Base-by-base conservation (phyloP, 2,329 filamentous ascomycete species). In the Metarhizium rileyi region DNA sequence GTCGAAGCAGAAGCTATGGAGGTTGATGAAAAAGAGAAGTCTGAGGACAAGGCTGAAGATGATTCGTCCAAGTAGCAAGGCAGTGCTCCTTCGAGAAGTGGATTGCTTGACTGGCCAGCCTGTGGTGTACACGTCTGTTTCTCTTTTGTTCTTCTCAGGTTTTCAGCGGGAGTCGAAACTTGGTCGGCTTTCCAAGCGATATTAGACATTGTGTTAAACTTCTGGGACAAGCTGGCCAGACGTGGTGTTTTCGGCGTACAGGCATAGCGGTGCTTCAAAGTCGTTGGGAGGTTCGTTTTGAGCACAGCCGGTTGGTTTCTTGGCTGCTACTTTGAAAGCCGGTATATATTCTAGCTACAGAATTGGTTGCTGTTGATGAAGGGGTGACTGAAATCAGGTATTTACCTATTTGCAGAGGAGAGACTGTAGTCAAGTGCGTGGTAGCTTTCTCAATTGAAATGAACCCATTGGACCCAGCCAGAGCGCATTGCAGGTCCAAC, bases 11-110 rank as follows among this genome's bases (percentile, higher is more conserved):
- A 67, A 33, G 59, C 60, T 26, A 66, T 66, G 63, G 65, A 67
- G n/a, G 56, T 66, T 26, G 66, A 67, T 22, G 48, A 59, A 22
- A 62, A 66, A 43, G 52, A 52, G 10, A 66, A 63, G 51, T 57
- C 57, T 14, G 55, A 57, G 47, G 50, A 59, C 18, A 59, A 61
- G 49, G 38, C 55, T 16, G 56, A 55, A 30, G 56, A 58, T 44
- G 49, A 54, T 23, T 28, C 36, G 33, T 43, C 45, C n/a, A 60
- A 59, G 48, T 57, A 59, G 53, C 56, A 50, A 52, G 61, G 58
- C 47, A 36, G 49, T 6, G 44, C 50, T 9, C 45, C 26, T 27
- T 54, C n/a, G 47, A 26, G 14, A 35, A 23, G 25, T 23, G 22
- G 44, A 36, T 3, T n/a, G 41, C 25, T 26, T 2, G 14, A 7